Evolutionary conservation across 2,329 filamentous ascomycete species (phyloP).

Genomic region (Myriosclerotinia duriaeana): DNA sequence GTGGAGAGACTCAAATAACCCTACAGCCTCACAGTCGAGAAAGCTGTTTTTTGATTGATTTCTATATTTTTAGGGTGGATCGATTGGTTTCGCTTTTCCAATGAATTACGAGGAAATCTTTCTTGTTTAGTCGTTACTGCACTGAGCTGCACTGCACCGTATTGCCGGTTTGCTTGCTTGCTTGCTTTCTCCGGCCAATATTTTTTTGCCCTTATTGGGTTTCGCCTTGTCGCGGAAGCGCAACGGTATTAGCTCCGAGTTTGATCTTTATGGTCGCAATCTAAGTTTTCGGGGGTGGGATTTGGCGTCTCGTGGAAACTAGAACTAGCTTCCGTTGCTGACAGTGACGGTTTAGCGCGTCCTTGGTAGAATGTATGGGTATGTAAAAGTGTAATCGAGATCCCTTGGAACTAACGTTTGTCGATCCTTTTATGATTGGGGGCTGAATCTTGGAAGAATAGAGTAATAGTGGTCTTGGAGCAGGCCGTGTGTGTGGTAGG

Average conservation of each 20-base stretch:
- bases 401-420: slow-evolving; percentile 12
- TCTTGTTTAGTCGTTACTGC: background rate
- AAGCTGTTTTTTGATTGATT: background rate
- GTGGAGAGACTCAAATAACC: slow-evolving; percentile 1
- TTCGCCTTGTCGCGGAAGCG: slow-evolving; percentile 16
- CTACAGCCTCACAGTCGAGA: slow-evolving; percentile 5
- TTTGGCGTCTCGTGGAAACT: slow-evolving; percentile 21
- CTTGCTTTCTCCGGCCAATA: slow-evolving; percentile 8
- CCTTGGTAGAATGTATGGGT: slow-evolving; percentile 12
- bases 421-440: slow-evolving; percentile 13
- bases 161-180: slow-evolving; percentile 5
- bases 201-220: background rate
- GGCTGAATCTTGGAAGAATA: slow-evolving; percentile 6
- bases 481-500: slow-evolving; percentile 17
- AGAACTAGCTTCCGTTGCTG: slow-evolving; percentile 20
- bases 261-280: slow-evolving; percentile 15
- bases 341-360: slow-evolving; percentile 19
- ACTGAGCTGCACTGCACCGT: slow-evolving; percentile 8
- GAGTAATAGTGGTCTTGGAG: slow-evolving; percentile 14
- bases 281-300: slow-evolving; percentile 18
- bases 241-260: slow-evolving; percentile 8
- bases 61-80: background rate
- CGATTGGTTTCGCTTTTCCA: background rate
- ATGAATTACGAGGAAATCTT: background rate
- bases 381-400: background rate